These are phyloP conservation scores for Lentinula sp. DNA, from an alignment of 768 basidiomycete genomes.

Conservation along the genomic window DNA sequence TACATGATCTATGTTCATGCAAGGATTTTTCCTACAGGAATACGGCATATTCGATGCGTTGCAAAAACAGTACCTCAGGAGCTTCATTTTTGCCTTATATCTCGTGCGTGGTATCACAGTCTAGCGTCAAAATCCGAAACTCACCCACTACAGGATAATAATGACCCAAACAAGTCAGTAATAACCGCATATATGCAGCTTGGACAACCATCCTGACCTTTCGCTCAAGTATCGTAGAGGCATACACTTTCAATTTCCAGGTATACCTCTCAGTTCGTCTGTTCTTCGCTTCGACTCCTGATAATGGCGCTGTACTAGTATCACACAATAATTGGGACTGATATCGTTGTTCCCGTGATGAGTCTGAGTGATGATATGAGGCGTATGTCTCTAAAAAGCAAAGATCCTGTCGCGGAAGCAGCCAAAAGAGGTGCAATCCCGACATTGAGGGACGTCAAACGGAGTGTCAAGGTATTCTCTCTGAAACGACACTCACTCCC, in stretches of 20 bases:
- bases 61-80: slow-evolving; percentile 77
- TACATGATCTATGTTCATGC: slow-evolving; percentile 1
- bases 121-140: background rate
- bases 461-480: slow-evolving; percentile 61
- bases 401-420: slow-evolving; percentile 59
- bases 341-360: slow-evolving; percentile 63
- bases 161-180: slow-evolving; percentile 77
- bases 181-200: slow-evolving; percentile 20
- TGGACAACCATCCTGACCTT: background rate
- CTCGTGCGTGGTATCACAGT: slow-evolving; percentile 40
- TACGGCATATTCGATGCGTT: slow-evolving; percentile 83
- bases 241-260: slow-evolving; percentile 84
- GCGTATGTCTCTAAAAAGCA: slow-evolving; percentile 39
- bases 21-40: slow-evolving; percentile 43
- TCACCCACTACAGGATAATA: slow-evolving; percentile 51
- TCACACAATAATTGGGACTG: slow-evolving; percentile 55
- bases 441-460: slow-evolving; percentile 76
- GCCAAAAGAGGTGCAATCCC: slow-evolving; percentile 56
- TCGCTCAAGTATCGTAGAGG: slow-evolving; percentile 66
- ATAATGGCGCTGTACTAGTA: slow-evolving; percentile 57
- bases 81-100: slow-evolving; percentile 83
- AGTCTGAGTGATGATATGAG: slow-evolving; percentile 56
- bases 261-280: slow-evolving; percentile 25
- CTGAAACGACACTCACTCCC: background rate
- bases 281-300: background rate